These are phyloP conservation scores for Prunus campanulata DNA, from an alignment of 306 rosid species.

Conservation along the genomic window DNA sequence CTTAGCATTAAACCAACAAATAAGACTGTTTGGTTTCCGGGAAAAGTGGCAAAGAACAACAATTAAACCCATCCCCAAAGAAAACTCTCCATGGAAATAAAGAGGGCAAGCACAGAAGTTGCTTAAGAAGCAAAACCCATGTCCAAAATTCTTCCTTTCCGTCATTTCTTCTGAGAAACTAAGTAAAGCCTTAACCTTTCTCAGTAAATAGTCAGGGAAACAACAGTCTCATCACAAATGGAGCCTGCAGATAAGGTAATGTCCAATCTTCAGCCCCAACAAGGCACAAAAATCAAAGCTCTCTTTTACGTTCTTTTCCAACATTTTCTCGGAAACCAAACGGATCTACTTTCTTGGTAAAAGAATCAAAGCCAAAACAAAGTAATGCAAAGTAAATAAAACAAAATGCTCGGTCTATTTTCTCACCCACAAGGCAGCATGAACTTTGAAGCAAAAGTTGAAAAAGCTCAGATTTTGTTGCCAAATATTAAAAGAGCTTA, in stretches of 20 bases:
- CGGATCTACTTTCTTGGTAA: background rate
- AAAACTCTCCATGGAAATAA: background rate
- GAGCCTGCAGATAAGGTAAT: background rate
- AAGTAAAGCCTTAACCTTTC: background rate
- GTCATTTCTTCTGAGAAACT: background rate
- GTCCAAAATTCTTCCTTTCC: background rate
- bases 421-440: slow-evolving; percentile 2
- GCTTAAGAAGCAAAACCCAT: background rate
- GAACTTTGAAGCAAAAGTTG: background rate
- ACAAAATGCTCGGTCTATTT: background rate
- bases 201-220: background rate
- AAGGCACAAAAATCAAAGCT: background rate
- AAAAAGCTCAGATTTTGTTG: background rate
- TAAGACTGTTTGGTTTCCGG: background rate
- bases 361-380: background rate
- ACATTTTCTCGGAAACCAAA: slow-evolving; percentile 10
- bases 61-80: background rate
- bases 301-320: background rate
- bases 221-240: background rate
- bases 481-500: background rate
- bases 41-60: background rate
- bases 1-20: background rate
- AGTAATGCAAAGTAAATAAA: background rate
- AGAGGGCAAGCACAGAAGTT: background rate
- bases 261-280: background rate